Conservation (phyloP, 1,139 yeast species). For the Geotrichum macrosporum region DNA sequence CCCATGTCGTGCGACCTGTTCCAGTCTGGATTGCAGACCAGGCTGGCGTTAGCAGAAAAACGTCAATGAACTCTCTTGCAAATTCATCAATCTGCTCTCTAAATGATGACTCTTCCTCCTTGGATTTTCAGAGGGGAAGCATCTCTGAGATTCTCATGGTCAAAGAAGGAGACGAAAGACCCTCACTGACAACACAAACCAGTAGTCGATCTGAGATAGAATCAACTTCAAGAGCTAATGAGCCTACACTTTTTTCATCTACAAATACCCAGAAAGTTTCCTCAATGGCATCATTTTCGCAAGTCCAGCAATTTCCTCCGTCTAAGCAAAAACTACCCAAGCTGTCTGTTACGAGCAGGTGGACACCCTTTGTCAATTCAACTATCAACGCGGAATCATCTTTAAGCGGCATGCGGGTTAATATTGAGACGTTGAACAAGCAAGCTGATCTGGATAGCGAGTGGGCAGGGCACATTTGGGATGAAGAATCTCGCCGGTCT, state of each 20-base stretch:
- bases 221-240: not conserved
- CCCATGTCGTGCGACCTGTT: slow-evolving; percentile 16
- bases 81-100: not conserved
- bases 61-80: slow-evolving; percentile 7
- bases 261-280: slow-evolving; percentile 2
- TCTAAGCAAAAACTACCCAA: not conserved
- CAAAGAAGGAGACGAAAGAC: not conserved
- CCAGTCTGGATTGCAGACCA: slow-evolving; percentile 21
- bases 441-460: slow-evolving; percentile 19
- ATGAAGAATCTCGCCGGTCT: slow-evolving; percentile 2
- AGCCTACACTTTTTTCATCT: not conserved
- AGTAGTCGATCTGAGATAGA: not conserved
- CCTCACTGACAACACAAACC: not conserved
- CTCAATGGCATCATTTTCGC: slow-evolving; percentile 1
- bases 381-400: slow-evolving; percentile 6
- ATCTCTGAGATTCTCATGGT: not conserved
- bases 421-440: slow-evolving; percentile 11
- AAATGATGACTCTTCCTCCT: not conserved
- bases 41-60: slow-evolving; percentile 6
- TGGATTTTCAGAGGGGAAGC: too few relatives aligned
- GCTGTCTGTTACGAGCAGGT: slow-evolving; percentile 11
- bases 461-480: slow-evolving; percentile 10
- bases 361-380: slow-evolving; percentile 19
- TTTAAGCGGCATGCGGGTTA: slow-evolving; percentile 7
- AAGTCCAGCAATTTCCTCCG: slow-evolving; percentile 10